Evolutionary conservation across 495 filamentous ascomycete genomes (phyloP), one percentile per base, ranked within the genome.

Genomic region (Penicilliopsis zonata): DNA sequence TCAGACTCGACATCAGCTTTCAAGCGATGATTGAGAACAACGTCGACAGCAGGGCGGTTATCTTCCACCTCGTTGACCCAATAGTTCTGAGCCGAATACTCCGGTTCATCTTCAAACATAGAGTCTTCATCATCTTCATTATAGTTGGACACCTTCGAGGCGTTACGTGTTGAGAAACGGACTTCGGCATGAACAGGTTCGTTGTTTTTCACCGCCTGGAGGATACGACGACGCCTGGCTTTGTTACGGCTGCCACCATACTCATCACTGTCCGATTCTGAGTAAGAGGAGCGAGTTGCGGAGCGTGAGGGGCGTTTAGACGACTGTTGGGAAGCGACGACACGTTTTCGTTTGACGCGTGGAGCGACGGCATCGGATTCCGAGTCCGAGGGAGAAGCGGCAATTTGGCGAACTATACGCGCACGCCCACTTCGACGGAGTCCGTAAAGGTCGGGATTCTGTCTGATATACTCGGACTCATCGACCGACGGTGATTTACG

Each of bases 371-470:
- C 58, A 50, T 65, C 63, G 1, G 61, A 65, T 13, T 67, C 63
- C 0, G 57, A 88, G n/a, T 78, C 84, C 10, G 84, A 81, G 43
- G 72, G 70, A 34, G 73, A 81, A 25, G 86, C 77, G 43, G 82
- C 65, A 67, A 88, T 32, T 37, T 52, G 49, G 50, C 53, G 55
- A 15, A 46, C 54, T 27, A 63, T 63, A 40, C 70, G 67, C 27
- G 74, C 69, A 40, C 76, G 70, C 44, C 67, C 86, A 62, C 90
- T 98, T 49, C 90, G 72, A 38, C 90, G 72, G 30, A 99, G 65
- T 12, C 88, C 90, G 59, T 95, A 98, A 13, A 98, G 63, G 50
- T 95, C 90, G n/a, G 90, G 90, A 50, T 98, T 86, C 47, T 85
- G 77, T 40, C 74, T 67, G 42, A 94, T 94, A 43, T 74, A 82